These are phyloP conservation scores for Kwoniella mangroviensis DNA, from an alignment of 768 basidiomycete species.

Conservation along the genomic window DNA sequence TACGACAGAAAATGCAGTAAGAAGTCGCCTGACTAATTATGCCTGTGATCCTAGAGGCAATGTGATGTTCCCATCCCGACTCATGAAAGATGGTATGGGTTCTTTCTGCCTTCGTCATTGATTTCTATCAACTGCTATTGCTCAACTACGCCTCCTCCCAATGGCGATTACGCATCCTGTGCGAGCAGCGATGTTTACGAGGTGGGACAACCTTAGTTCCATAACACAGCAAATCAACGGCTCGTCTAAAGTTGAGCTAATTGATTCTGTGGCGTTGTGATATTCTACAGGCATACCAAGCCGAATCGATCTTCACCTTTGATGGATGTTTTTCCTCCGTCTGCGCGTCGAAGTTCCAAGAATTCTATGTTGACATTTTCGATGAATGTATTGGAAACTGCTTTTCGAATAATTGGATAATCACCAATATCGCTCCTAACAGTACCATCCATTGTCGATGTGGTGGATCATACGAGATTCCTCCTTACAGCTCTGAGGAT, in stretches of 20 bases:
- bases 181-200: background rate
- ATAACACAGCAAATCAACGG: background rate
- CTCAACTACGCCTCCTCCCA: background rate
- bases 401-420: background rate
- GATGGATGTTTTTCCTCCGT: background rate
- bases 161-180: background rate
- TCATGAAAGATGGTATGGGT: background rate
- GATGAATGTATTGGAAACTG: background rate
- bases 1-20: no score
- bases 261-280: background rate
- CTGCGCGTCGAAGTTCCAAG: background rate
- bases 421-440: background rate
- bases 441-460: background rate
- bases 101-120: background rate
- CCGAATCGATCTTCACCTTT: conserved; percentile 2
- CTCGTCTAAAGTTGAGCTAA: background rate
- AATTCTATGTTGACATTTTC: background rate
- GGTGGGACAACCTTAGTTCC: background rate
- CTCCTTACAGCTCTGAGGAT: background rate
- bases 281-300: background rate
- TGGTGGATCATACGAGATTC: background rate
- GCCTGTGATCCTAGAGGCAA: background rate
- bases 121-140: conserved; percentile 1
- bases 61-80: background rate
- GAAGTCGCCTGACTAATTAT: no score